These are phyloP conservation scores for Ziziphus jujuba DNA, from an alignment of 306 rosid species.

Conservation along the genomic window DNA sequence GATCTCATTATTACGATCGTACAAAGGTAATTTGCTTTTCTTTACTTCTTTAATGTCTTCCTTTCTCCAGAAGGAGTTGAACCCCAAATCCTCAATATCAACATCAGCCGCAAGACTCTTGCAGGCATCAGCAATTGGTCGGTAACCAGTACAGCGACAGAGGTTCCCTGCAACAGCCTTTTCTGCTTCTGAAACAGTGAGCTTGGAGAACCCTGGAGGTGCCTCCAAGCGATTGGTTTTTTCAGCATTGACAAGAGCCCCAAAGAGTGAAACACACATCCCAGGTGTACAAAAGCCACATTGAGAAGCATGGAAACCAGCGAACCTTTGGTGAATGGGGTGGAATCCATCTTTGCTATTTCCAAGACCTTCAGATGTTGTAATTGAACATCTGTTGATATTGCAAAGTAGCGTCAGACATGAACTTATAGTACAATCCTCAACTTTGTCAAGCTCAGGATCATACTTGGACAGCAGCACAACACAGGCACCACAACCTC, in stretches of 20 bases:
- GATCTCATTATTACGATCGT: constrained; percentile 26
- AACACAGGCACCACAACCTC: constrained; percentile 95
- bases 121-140: constrained; percentile 89
- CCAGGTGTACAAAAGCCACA: constrained; percentile 97
- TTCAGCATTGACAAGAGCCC: constrained; percentile 71
- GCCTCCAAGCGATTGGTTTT: constrained; percentile 52
- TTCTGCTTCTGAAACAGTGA: constrained; percentile 68
- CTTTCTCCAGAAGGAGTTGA: constrained; percentile 75
- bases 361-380: constrained; percentile 88
- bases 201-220: constrained; percentile 68
- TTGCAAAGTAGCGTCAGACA: constrained; percentile 85
- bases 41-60: constrained; percentile 51
- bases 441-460: constrained; percentile 52
- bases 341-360: constrained; percentile 80
- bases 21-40: constrained; percentile 48
- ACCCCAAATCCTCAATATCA: constrained; percentile 90
- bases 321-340: constrained; percentile 71
- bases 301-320: constrained; percentile 89
- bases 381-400: constrained; percentile 65
- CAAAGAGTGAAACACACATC: constrained; percentile 76
- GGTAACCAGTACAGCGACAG: constrained; percentile 93
- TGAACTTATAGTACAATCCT: constrained; percentile 65
- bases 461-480: constrained; percentile 84
- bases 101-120: constrained; percentile 85
- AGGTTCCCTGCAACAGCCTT: constrained; percentile 81